Evolutionary conservation across 345 rosid species (phyloP).

Genomic region (Tarenaya hassleriana): DNA sequence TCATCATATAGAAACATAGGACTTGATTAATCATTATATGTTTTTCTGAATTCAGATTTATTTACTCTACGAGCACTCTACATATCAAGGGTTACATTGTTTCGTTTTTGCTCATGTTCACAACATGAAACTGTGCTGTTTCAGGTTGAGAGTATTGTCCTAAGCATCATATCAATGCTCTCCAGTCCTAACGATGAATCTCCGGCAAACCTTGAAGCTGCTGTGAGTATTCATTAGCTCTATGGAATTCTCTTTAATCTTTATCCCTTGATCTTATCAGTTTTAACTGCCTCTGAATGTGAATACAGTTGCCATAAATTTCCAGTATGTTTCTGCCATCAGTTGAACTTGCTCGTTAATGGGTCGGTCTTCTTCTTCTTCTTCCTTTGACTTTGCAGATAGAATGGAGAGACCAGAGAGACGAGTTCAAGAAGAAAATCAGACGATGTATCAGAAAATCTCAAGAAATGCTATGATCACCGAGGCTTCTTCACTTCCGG

Average conservation of each 20-base stretch:
- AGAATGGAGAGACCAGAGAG: constrained; percentile 68
- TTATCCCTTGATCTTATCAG: no score
- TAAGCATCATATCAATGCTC: constrained; percentile 87
- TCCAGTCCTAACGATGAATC: constrained; percentile 89
- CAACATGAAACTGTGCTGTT: constrained; percentile 1
- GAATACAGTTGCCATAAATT: no score
- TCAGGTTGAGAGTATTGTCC: constrained; percentile 83
- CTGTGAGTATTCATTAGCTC: constrained; percentile 40
- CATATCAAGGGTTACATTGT: no score
- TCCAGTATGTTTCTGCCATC: no score
- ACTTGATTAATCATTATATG: no score
- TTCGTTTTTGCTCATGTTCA: not conserved
- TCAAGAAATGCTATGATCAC: constrained; percentile 53
- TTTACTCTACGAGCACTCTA: no score
- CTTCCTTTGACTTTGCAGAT: constrained; percentile 34
- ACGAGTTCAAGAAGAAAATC: constrained; percentile 67
- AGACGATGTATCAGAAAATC: constrained; percentile 61
- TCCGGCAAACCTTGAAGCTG: constrained; percentile 91
- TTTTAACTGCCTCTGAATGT: no score
- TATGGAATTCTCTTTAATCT: not conserved
- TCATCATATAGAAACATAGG: no score
- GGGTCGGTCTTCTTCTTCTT: no score
- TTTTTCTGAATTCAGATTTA: no score
- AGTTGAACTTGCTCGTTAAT: not conserved
- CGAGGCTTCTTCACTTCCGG: not conserved